A percentile compares a stretch with the other conserved stretches of the same genome.
These are phyloP conservation scores for Heteromeles arbutifolia DNA, from an alignment of 306 rosid species.

Conservation along the genomic window DNA sequence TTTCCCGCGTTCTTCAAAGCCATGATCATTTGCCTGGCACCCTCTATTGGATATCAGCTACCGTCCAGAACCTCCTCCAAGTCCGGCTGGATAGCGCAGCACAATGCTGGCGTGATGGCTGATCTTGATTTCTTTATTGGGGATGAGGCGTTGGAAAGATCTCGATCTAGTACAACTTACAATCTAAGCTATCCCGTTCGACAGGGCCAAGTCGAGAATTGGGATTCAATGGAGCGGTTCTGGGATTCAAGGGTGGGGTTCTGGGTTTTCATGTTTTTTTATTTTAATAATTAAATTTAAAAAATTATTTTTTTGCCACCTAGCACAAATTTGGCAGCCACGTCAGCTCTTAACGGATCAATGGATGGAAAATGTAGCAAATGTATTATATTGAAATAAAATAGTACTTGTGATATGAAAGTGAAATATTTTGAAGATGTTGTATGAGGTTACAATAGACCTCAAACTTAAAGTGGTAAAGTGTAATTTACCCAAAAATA, in stretches of 20 bases:
- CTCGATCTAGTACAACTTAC: conserved; percentile 77
- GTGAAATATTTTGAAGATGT: too few relatives aligned
- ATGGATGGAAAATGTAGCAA: too few relatives aligned
- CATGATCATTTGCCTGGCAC: conserved; percentile 60
- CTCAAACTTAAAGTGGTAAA: too few relatives aligned
- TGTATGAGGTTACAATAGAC: too few relatives aligned
- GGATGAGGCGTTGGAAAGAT: conserved; percentile 76
- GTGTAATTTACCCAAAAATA: too few relatives aligned
- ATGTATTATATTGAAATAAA: too few relatives aligned
- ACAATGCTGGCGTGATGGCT: conserved; percentile 98
- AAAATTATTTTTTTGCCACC: too few relatives aligned
- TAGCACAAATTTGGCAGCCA: too few relatives aligned
- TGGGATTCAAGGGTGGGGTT: conserved; percentile 25
- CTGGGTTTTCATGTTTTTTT: too few relatives aligned
- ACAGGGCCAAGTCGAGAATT: conserved; percentile 88
- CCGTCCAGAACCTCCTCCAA: conserved; percentile 67
- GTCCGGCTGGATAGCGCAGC: conserved; percentile 77
- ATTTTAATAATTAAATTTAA: too few relatives aligned
- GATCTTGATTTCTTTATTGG: conserved; percentile 99
- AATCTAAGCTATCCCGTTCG: conserved; percentile 73
- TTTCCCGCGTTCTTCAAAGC: conserved; percentile 37
- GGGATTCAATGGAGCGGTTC: conserved; percentile 97
- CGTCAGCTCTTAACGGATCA: too few relatives aligned
- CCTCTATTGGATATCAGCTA: conserved; percentile 61
- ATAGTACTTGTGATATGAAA: too few relatives aligned